Evolutionary conservation across 495 filamentous ascomycete genomes (phyloP).

Genomic region (Tuber melanosporum): DNA sequence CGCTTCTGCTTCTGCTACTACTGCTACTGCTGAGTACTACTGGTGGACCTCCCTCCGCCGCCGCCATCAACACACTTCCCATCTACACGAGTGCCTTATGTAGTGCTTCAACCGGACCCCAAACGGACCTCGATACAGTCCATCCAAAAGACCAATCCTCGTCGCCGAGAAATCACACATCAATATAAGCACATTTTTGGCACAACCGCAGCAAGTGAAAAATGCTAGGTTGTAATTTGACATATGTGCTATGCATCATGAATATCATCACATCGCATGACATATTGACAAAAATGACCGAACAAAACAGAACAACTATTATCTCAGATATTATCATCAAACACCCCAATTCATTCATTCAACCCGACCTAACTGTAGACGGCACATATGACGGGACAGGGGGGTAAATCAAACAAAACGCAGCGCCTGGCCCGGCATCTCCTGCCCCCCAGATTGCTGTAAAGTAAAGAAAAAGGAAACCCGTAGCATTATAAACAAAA

Average conservation of each 20-base stretch:
- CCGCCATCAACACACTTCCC: neutral
- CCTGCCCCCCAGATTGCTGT: neutral
- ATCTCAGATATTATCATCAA: neutral
- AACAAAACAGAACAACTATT: neutral
- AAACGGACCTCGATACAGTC: neutral
- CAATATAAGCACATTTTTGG: constrained; percentile 72
- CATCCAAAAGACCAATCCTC: neutral
- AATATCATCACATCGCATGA: neutral
- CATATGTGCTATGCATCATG: constrained; percentile 74
- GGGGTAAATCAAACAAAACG: neutral
- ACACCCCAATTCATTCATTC: neutral
- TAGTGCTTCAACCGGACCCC: neutral
- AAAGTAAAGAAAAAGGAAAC: neutral
- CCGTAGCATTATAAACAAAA: neutral
- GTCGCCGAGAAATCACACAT: constrained; percentile 18
- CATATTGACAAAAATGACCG: neutral
- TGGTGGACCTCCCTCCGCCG: neutral
- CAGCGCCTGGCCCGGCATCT: neutral
- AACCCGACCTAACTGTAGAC: neutral
- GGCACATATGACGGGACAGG: neutral
- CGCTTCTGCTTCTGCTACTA: neutral
- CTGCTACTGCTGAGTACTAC: neutral
- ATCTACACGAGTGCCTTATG: neutral
- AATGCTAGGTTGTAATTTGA: constrained; percentile 90
- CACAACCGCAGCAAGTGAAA: constrained; percentile 78